Evolutionary conservation across 257 asterid genomes (phyloP), one percentile per base, ranked within the genome.

Genomic region (Jasminum sambac): DNA sequence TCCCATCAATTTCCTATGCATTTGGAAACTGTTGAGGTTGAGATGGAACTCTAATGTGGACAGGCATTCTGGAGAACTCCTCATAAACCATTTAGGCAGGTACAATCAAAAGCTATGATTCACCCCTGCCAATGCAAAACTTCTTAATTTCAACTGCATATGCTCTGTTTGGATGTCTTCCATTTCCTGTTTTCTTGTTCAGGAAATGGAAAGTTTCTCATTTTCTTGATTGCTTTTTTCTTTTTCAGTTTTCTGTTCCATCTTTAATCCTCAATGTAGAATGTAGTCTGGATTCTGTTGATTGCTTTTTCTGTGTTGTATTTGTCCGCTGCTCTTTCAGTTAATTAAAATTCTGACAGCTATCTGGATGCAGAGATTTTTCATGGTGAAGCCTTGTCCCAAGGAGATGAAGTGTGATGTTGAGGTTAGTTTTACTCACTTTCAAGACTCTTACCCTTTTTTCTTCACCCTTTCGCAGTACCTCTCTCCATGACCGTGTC

Each of bases 51-150:
- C 62, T 81, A 64, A 21, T 72, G 70, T 64, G 76, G 46, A 68
- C 84, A 89, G 99, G 99, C 98, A 46, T 95, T 95, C 84, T 91
- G 96, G 96, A 88, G 99, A 77, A 93, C 96, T 70, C 96, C 97
- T 44, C 87, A 80, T 55, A 93, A 90, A 78, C 98, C 98, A 50
- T 95, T 89, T 75, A 89, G 99, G 12, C 99, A 95, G 96, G 99
- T 91, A 70, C 71, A 70, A 58, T 23, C 11, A 63, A 23, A 21
- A 19, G 11, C 62, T 23, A 10, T 55, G 7, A 55, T 55, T 5
- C 23, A 14, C 62, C 67, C n/a, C 12, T 7, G 16, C 60, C 68
- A 57, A 8, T 55, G 64, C 57, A 52, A 48, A 41, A 61, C 19
- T 46, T 46, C 39, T 67, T 30, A 42, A 39, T 21, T 11, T 11